Percentiles rank a stretch among this genome's conserved stretches.
Conservation (phyloP, 139 green algal species). For the Auxenochlorella pyrenoidosa region DNA sequence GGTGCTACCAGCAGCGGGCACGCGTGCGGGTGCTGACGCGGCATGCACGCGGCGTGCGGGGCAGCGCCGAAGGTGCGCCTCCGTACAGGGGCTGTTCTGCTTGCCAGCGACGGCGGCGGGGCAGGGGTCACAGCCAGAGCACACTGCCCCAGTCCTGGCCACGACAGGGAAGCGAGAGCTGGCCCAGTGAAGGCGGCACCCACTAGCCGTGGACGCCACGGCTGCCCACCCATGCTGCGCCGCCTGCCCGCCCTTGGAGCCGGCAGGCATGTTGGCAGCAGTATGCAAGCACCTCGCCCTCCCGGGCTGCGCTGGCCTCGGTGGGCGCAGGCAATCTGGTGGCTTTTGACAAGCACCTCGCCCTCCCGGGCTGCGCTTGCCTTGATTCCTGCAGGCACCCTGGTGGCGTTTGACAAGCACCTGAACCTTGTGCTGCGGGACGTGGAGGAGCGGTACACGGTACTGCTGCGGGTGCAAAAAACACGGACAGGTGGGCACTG, state of each 20-base stretch:
- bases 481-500: neutral
- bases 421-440: constrained; percentile 82
- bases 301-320: no score
- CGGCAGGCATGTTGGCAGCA: no score
- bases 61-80: constrained; percentile 45
- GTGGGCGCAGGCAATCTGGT: constrained; percentile 40
- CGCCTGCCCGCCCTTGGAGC: no score
- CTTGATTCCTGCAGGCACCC: constrained; percentile 39
- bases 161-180: no score
- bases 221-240: no score
- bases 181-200: no score
- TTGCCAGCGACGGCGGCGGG: no score
- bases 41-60: constrained; percentile 70
- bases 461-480: constrained; percentile 56
- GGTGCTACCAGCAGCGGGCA: constrained; percentile 12
- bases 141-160: no score
- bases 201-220: no score
- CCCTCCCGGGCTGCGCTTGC: neutral
- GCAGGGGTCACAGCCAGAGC: no score
- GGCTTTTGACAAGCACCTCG: constrained; percentile 77
- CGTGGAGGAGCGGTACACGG: constrained; percentile 79
- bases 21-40: constrained; percentile 74
- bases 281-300: no score
- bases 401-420: constrained; percentile 75
- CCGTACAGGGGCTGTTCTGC: no score